Conservation (phyloP, 495 filamentous ascomycete genomes). For the Aspergillus baeticus region DNA sequence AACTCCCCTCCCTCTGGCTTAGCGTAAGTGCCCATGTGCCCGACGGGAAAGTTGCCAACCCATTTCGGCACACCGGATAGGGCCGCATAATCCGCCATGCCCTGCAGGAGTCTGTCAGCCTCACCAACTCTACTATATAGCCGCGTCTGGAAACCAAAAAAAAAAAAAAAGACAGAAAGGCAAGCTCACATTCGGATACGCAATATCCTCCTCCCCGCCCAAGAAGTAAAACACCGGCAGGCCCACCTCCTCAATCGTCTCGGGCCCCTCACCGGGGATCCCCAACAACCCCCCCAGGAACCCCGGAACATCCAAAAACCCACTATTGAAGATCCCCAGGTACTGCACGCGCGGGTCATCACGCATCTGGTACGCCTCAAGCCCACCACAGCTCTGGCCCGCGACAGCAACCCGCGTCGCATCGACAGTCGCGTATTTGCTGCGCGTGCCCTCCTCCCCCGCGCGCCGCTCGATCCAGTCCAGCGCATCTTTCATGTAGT, state of each 20-base stretch:
- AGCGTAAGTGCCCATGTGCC: constrained; percentile 7
- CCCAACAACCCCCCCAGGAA: neutral
- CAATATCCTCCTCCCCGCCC: constrained; percentile 10
- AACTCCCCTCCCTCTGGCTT: constrained; percentile 10
- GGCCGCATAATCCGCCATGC: constrained; percentile 6
- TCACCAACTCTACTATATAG: neutral
- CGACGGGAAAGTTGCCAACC: constrained; percentile 12
- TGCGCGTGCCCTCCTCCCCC: too few relatives aligned
- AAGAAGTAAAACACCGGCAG: constrained; percentile 15
- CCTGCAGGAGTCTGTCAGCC: neutral
- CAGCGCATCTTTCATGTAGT: constrained; percentile 2
- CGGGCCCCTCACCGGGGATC: neutral
- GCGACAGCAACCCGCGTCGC: neutral
- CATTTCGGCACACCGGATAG: constrained; percentile 8
- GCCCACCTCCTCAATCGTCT: constrained; percentile 3
- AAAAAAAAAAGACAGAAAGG: neutral
- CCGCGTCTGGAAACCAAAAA: too few relatives aligned
- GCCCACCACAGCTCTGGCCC: constrained; percentile 6
- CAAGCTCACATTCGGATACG: constrained; percentile 12
- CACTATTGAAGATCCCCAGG: constrained; percentile 9
- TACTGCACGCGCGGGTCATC: constrained; percentile 1
- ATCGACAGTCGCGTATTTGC: neutral
- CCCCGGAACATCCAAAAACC: neutral
- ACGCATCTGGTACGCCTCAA: constrained; percentile 10
- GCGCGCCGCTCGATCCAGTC: neutral